Base-by-base conservation (phyloP, 179 eudicot genomes). In the Camellia oleifera region DNA sequence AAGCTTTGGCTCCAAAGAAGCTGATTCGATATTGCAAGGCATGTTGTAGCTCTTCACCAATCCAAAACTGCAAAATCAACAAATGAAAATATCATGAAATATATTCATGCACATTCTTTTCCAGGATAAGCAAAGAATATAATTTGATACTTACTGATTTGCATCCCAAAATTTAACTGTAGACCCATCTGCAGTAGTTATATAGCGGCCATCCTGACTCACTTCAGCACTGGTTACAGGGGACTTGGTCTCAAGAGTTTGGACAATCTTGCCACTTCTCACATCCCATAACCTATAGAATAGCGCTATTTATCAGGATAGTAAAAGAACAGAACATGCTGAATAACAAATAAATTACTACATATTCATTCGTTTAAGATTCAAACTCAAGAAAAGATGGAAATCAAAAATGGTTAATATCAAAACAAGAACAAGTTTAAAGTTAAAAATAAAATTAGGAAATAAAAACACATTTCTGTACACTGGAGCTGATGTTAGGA, bases 91-190 rank as follows among this genome's bases (percentile, higher is more conserved):
- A 72, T 45, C 53, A 32, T 73, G 53, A 56, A 65, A 32, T 32
- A 32, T 69, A 63, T 67, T 66, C 58, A 58, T 45, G 53, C 67
- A 69, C 42, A 64, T 8, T 0, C 48, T 53, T 46, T 64, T 2
- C 14, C 20, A 75, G 58, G 18, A 17, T 10, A 74, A 4, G 52
- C 17, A 58, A 20, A 44, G 8, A 54, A 80, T 72, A 46, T 26
- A 23, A 32, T 44, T 32, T 15, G 23, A 50, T 46, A 82, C 96
- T 81, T 88, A 96, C 99, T 96, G 89, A 80, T 96, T 96, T 69
- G 98, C 97, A 88, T 96, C 99, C 98, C 98, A 96, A 87, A 96
- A 96, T 79, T 92, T 96, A 63, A 96, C 97, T 74, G 92, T 92
- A 20, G 92, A 86, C 17, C 98, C 97, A 86, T 96, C 98, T 58